These are phyloP conservation scores for Colletotrichum sp. DNA, from an alignment of 2,329 filamentous ascomycete species.

Conservation along the genomic window DNA sequence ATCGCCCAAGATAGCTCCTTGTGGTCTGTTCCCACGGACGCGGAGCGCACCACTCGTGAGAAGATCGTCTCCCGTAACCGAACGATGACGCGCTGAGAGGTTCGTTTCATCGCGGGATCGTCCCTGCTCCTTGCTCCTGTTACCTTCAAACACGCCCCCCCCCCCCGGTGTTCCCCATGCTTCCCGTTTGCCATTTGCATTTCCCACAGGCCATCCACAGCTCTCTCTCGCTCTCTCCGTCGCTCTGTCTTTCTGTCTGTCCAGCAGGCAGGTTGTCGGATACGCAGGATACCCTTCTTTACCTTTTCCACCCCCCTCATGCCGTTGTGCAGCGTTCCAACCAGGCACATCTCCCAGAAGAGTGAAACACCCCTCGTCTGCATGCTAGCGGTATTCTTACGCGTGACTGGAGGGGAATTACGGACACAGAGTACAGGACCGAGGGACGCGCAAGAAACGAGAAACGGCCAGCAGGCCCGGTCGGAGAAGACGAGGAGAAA, in stretches of 20 bases:
- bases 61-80: slow-evolving; percentile 7
- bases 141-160: not conserved
- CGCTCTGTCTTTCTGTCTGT: not conserved
- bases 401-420: not conserved
- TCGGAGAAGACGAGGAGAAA: not conserved
- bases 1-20: not conserved
- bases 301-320: not conserved
- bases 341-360: not conserved
- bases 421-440: not conserved
- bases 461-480: not conserved
- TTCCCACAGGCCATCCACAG: not conserved
- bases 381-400: not conserved
- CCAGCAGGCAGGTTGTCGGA: not conserved
- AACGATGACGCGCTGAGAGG: slow-evolving; percentile 17
- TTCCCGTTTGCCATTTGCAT: not conserved
- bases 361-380: slow-evolving; percentile 2
- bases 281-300: not conserved
- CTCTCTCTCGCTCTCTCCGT: not conserved
- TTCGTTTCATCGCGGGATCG: slow-evolving; percentile 21
- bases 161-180: not conserved
- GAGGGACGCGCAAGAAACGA: not conserved
- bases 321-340: not conserved
- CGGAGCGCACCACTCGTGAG: slow-evolving; percentile 1
- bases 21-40: not conserved
- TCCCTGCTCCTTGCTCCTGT: slow-evolving; percentile 1